Evolutionary conservation across 768 basidiomycete genomes (phyloP).

Genomic region (Tubosaeta sp.): DNA sequence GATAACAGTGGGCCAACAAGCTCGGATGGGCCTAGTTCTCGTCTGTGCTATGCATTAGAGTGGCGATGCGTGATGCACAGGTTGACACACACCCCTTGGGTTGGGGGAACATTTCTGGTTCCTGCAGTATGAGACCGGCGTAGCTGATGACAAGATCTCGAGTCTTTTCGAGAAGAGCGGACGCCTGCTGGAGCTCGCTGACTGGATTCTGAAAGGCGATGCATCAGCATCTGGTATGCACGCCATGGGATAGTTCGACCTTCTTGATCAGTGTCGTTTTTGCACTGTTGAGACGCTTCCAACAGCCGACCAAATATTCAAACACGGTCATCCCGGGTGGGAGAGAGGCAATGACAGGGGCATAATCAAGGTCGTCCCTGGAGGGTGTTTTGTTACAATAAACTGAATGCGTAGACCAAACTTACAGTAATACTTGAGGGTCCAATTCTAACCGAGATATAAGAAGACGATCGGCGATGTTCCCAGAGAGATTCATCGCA

Average conservation of each 20-base stretch:
- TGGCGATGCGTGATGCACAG: background rate
- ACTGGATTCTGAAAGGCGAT: conserved; percentile 44
- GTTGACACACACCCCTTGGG: conserved; percentile 57
- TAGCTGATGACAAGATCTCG: conserved; percentile 86
- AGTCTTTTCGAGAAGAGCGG: conserved; percentile 64
- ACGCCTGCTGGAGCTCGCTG: conserved; percentile 55
- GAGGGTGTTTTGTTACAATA: background rate
- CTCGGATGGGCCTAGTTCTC: conserved; percentile 71
- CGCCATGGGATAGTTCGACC: conserved; percentile 33
- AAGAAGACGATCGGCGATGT: conserved; percentile 72
- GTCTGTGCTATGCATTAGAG: conserved; percentile 37
- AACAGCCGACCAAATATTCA: conserved; percentile 86
- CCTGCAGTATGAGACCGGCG: conserved; percentile 83
- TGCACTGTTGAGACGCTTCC: conserved; percentile 76
- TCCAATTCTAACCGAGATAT: conserved; percentile 83
- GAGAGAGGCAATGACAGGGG: conserved; percentile 69
- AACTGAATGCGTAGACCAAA: conserved; percentile 15
- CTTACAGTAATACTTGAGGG: conserved; percentile 66
- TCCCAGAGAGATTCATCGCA: conserved; percentile 45
- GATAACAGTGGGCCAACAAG: conserved; percentile 79
- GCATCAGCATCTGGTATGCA: conserved; percentile 33
- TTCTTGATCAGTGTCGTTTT: conserved; percentile 57
- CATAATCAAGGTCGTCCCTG: conserved; percentile 74
- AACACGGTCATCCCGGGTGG: conserved; percentile 77
- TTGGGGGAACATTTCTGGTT: conserved; percentile 93